phyloP scores from a whole-genome alignment of 768 basidiomycete genomes.

The Leccinum disarticulatum region DNA sequence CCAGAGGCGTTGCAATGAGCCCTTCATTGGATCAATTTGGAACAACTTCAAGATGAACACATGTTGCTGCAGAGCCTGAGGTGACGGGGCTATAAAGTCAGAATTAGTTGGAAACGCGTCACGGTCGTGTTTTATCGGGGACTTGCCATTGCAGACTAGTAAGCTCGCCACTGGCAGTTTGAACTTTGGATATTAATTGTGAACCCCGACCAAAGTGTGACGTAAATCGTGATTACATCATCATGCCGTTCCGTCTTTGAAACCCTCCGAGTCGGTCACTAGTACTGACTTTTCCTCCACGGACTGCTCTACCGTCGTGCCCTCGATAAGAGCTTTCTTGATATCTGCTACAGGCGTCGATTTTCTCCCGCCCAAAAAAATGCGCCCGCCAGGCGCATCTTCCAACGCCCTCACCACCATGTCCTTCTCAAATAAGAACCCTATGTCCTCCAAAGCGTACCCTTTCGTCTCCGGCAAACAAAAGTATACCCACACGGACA shows the following conservation, averaged over 20 bases:
- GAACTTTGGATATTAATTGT: too few relatives aligned
- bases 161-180: too few relatives aligned
- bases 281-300: not conserved
- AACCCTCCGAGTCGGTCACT: not conserved
- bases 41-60: too few relatives aligned
- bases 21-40: too few relatives aligned
- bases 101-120: too few relatives aligned
- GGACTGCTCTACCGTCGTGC: not conserved
- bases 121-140: too few relatives aligned
- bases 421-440: constrained; percentile 37
- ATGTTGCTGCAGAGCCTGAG: too few relatives aligned
- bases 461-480: constrained; percentile 43
- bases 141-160: too few relatives aligned
- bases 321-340: not conserved
- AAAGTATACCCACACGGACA: constrained; percentile 37
- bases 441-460: constrained; percentile 40
- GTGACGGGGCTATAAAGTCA: too few relatives aligned
- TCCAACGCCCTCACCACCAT: constrained; percentile 33
- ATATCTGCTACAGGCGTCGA: constrained; percentile 25
- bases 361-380: constrained; percentile 29
- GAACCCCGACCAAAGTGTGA: not conserved
- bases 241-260: not conserved
- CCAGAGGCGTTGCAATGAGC: too few relatives aligned
- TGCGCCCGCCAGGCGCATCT: constrained; percentile 34
- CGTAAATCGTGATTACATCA: not conserved